Percentiles rank a stretch among this genome's conserved stretches.
Evolutionary conservation across 1,284 basidiomycete genomes (phyloP).

Genomic region (Neonothopanus nambi): DNA sequence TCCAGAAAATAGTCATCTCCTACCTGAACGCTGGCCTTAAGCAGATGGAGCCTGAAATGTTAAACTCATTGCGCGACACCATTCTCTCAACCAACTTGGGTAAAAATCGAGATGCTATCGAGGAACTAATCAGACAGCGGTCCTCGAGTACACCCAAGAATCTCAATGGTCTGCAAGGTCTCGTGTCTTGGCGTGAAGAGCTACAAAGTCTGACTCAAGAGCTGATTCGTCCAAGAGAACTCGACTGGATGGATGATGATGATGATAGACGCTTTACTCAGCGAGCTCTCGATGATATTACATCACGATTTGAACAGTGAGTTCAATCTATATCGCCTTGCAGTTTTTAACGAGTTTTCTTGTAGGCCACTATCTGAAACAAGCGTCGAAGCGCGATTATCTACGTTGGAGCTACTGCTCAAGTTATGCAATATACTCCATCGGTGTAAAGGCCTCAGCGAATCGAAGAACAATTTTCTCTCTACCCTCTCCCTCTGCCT

Average conservation of each 20-base stretch:
- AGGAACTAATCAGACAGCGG: background rate
- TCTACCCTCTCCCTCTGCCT: slow-evolving; percentile 40
- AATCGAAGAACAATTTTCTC: slow-evolving; percentile 20
- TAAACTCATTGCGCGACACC: background rate
- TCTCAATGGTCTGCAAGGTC: background rate
- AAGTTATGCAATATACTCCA: slow-evolving; percentile 31
- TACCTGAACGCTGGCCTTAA: background rate
- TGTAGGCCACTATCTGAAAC: slow-evolving; percentile 37
- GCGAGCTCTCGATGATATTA: slow-evolving; percentile 39
- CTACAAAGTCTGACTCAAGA: slow-evolving; percentile 33
- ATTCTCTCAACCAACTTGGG: background rate
- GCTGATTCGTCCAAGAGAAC: slow-evolving; percentile 41
- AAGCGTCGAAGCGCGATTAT: slow-evolving; percentile 29
- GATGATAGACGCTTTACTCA: slow-evolving; percentile 35
- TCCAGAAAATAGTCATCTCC: background rate
- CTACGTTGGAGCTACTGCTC: slow-evolving; percentile 38
- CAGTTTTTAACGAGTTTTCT: slow-evolving; percentile 8
- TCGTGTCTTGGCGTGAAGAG: slow-evolving; percentile 28
- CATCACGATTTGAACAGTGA: slow-evolving; percentile 43
- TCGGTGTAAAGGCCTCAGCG: slow-evolving; percentile 19
- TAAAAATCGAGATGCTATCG: background rate
- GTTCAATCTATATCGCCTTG: slow-evolving; percentile 11
- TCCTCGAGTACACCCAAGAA: background rate
- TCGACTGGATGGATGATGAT: slow-evolving; percentile 49
- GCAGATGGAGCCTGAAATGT: background rate